Evolutionary conservation across 148 eudicot genomes (phyloP).

Genomic region (Chenopodium album): DNA sequence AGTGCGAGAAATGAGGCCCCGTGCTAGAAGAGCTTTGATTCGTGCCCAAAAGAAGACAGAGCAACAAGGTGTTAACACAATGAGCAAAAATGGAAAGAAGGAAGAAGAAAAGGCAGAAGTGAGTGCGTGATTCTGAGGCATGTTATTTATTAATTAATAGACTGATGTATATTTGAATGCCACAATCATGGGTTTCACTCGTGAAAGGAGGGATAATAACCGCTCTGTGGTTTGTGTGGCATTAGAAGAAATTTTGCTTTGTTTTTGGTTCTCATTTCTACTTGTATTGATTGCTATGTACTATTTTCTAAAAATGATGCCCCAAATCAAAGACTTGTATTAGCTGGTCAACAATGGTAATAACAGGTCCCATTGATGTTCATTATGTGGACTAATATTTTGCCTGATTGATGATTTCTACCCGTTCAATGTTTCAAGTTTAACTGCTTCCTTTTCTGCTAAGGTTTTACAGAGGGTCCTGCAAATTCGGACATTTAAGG

Average conservation of each 20-base stretch:
- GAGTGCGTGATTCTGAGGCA: constrained; percentile 22
- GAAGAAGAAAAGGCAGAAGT: constrained; percentile 34
- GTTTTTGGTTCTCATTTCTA: background rate
- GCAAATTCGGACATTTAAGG: too few species aligned
- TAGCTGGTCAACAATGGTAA: background rate
- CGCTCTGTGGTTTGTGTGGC: constrained; percentile 1
- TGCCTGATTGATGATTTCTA: background rate
- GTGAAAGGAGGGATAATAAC: background rate
- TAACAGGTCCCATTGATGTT: background rate
- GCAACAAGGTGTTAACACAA: constrained; percentile 42
- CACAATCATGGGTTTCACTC: background rate
- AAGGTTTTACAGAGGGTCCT: too few species aligned
- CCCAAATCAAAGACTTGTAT: background rate
- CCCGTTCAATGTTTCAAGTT: background rate
- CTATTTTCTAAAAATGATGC: background rate
- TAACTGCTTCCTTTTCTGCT: background rate
- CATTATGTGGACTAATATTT: background rate
- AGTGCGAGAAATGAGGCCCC: constrained; percentile 92
- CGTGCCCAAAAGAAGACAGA: constrained; percentile 85
- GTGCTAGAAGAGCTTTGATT: constrained; percentile 79
- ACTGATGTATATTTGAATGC: constrained; percentile 6
- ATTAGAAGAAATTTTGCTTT: background rate
- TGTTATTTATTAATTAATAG: background rate
- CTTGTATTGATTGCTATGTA: background rate
- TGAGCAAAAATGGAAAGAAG: constrained; percentile 45